Percentiles rank a stretch among this genome's conserved stretches.
Evolutionary conservation across 805 yeast species (phyloP).

Genomic region (Yarrowia keelungensis): DNA sequence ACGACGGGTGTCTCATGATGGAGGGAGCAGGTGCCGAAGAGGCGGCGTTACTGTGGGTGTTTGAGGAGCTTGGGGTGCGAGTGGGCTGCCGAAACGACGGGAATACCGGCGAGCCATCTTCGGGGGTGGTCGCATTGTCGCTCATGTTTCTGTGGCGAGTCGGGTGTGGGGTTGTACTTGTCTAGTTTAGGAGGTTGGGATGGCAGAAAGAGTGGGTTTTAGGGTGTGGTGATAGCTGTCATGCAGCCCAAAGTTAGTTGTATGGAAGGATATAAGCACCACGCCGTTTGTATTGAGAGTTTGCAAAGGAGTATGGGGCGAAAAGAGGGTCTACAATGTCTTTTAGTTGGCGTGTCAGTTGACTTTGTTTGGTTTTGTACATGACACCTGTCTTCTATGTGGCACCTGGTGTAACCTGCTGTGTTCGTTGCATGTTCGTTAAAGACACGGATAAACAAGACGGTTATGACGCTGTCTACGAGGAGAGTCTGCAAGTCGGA

Average conservation of each 20-base stretch:
- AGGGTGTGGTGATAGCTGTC: slow-evolving; percentile 34
- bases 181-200: slow-evolving; percentile 15
- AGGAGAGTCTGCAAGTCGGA: slow-evolving; percentile 22
- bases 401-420: too few species aligned
- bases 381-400: too few species aligned
- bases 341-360: neutral
- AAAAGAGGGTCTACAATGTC: too few species aligned
- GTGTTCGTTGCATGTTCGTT: neutral
- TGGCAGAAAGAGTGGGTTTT: slow-evolving; percentile 17
- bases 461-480: neutral
- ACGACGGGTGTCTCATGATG: slow-evolving; percentile 27
- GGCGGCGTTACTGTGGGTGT: neutral
- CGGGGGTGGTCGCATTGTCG: slow-evolving; percentile 36
- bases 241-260: slow-evolving; percentile 22
- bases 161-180: slow-evolving; percentile 11
- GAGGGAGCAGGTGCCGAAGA: slow-evolving; percentile 24
- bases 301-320: neutral
- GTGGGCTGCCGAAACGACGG: slow-evolving; percentile 23
- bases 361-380: neutral
- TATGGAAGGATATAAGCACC: slow-evolving; percentile 9
- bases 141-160: slow-evolving; percentile 10
- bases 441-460: slow-evolving; percentile 7
- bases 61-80: neutral
- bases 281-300: slow-evolving; percentile 8
- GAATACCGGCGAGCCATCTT: slow-evolving; percentile 32